Conservation (phyloP, 73 alveolate genomes). For the Paramecium sexaurelia region DNA sequence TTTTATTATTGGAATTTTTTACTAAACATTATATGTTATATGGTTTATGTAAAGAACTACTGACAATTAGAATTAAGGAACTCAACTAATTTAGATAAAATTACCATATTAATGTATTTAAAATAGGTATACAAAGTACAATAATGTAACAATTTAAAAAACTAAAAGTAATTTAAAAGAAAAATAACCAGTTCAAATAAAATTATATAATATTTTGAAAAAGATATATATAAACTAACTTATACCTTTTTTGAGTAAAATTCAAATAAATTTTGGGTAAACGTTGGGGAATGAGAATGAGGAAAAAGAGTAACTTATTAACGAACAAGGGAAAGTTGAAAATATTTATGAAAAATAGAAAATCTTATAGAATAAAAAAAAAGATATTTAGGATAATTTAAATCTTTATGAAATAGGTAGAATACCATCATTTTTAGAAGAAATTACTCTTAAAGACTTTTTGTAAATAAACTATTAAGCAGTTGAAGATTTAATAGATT, state of each 20-base stretch:
- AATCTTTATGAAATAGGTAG: neutral
- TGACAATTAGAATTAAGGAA: neutral
- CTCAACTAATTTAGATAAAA: neutral
- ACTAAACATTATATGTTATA: neutral
- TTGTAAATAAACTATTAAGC: neutral
- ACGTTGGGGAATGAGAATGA: neutral
- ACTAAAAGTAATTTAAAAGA: neutral
- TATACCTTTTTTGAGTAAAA: too few species aligned
- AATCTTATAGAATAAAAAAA: neutral
- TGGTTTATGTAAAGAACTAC: slow-evolving; percentile 30
- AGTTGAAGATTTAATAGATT: slow-evolving; percentile 48
- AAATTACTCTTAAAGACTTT: neutral
- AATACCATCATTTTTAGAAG: slow-evolving; percentile 13
- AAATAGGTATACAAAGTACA: neutral
- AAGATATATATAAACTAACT: too few species aligned
- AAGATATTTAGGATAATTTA: neutral
- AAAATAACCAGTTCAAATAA: neutral
- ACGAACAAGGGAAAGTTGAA: neutral
- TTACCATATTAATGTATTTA: neutral
- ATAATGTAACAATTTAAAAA: neutral
- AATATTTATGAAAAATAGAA: neutral
- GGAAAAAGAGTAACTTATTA: neutral
- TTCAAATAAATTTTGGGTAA: too few species aligned
- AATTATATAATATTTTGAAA: too few species aligned
- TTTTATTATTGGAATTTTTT: neutral